Evolutionary conservation across 768 basidiomycete genomes (phyloP).

Genomic region (Lactarius psammicola): DNA sequence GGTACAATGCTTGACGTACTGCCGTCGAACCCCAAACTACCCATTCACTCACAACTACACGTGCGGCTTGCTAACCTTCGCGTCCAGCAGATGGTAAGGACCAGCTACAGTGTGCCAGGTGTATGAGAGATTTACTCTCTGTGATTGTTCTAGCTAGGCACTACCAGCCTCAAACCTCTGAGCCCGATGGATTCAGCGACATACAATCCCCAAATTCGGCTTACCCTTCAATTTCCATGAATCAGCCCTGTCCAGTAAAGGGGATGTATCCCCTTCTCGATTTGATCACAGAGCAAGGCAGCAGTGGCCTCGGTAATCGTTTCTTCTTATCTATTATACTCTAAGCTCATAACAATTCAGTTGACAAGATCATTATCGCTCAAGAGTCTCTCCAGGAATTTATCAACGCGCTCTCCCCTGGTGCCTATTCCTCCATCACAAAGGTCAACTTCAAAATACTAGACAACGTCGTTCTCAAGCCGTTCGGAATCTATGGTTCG

Average conservation of each 20-base stretch:
- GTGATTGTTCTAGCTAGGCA: no score
- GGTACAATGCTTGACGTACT: no score
- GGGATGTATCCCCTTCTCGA: conserved; percentile 56
- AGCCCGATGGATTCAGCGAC: no score
- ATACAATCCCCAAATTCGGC: no score
- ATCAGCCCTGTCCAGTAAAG: conserved; percentile 33
- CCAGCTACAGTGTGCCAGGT: no score
- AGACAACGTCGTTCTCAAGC: conserved; percentile 47
- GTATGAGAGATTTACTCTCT: no score
- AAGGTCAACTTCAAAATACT: conserved; percentile 55
- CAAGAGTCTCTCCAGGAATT: conserved; percentile 49
- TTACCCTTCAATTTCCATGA: no score
- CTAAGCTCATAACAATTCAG: conserved; percentile 34
- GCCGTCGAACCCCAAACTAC: no score
- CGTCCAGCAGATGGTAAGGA: no score
- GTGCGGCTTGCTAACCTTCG: no score
- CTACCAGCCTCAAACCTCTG: no score
- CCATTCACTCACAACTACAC: no score
- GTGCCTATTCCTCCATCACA: conserved; percentile 53
- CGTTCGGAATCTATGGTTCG: conserved; percentile 58
- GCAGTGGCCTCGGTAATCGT: conserved; percentile 49
- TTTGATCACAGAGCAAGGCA: conserved; percentile 50
- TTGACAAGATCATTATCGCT: conserved; percentile 62
- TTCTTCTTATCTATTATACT: background rate
- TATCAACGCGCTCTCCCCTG: conserved; percentile 48